Percentiles rank a stretch among this genome's conserved stretches.
phyloP scores from a whole-genome alignment of 2,329 filamentous ascomycete genomes.

The Samsoniella hepiali region DNA sequence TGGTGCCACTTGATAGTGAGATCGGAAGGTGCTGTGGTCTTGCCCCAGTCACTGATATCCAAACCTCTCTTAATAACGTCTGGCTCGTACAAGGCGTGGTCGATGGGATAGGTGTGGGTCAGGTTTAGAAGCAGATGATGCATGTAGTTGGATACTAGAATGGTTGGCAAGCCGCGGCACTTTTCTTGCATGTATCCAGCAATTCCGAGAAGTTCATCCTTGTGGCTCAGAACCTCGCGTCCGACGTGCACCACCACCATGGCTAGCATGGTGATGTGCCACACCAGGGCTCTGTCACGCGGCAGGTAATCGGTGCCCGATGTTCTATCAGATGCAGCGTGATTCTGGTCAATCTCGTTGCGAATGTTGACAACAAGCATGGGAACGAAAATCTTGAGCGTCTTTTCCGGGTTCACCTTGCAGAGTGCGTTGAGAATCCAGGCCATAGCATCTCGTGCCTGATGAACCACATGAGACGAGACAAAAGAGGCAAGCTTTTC shows the following conservation, averaged over 20 bases:
- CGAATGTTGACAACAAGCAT: slow-evolving; percentile 89
- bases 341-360: slow-evolving; percentile 95
- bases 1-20: slow-evolving; percentile 90
- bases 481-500: slow-evolving; percentile 93
- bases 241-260: slow-evolving; percentile 98
- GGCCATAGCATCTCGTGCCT: slow-evolving; percentile 95
- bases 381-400: slow-evolving; percentile 83
- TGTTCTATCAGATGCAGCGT: slow-evolving; percentile 89
- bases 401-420: slow-evolving; percentile 93
- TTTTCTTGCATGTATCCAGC: slow-evolving; percentile 95
- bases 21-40: slow-evolving; percentile 67
- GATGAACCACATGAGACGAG: slow-evolving; percentile 90
- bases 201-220: slow-evolving; percentile 84
- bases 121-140: slow-evolving; percentile 94
- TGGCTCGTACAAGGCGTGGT: slow-evolving; percentile 85
- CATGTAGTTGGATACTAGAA: slow-evolving; percentile 96
- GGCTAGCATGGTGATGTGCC: slow-evolving; percentile 94
- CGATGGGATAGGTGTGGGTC: slow-evolving; percentile 89
- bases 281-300: slow-evolving; percentile 86
- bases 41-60: slow-evolving; percentile 79
- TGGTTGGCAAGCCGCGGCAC: slow-evolving; percentile 88
- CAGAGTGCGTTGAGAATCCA: slow-evolving; percentile 96
- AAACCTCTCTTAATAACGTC: slow-evolving; percentile 67
- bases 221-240: slow-evolving; percentile 82
- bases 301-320: slow-evolving; percentile 92